Percentiles rank a stretch among this genome's conserved stretches.
phyloP scores from a whole-genome alignment of 768 basidiomycete genomes.

The Sporobolomyces phaffii region DNA sequence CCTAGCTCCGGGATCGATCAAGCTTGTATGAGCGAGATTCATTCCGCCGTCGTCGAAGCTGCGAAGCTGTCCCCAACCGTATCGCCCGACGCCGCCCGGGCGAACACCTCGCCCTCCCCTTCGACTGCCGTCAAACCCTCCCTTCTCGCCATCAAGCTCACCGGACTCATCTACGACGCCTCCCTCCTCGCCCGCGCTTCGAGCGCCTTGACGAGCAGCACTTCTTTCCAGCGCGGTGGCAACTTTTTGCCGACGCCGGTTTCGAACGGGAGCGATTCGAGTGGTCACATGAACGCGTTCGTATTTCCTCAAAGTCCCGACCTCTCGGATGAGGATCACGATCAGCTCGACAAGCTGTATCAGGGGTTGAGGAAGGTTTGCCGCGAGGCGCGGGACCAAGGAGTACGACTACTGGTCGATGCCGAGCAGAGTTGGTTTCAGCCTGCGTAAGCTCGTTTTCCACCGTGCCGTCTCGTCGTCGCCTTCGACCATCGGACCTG shows the following conservation, averaged over 20 bases:
- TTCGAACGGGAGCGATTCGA: too few species aligned
- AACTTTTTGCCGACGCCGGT: background rate
- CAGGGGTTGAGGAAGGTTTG: constrained; percentile 36
- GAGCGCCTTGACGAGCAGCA: constrained; percentile 15
- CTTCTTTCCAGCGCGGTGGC: constrained; percentile 7
- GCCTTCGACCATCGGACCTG: too few species aligned
- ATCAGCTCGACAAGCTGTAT: constrained; percentile 35
- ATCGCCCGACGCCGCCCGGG: background rate
- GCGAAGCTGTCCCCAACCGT: constrained; percentile 17
- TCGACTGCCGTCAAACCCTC: constrained; percentile 32
- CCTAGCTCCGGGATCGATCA: constrained; percentile 21
- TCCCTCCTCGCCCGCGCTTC: constrained; percentile 31
- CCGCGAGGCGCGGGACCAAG: constrained; percentile 30
- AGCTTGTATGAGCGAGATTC: constrained; percentile 24
- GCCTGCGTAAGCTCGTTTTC: constrained; percentile 24
- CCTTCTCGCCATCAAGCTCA: constrained; percentile 40
- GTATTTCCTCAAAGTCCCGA: constrained; percentile 34
- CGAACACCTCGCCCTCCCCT: background rate
- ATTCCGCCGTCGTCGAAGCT: constrained; percentile 23
- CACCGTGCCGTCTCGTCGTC: background rate
- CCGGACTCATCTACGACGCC: constrained; percentile 36
- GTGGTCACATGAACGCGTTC: background rate
- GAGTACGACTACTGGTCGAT: constrained; percentile 42
- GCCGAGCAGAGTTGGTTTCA: constrained; percentile 44
- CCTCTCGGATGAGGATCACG: constrained; percentile 34